These are phyloP conservation scores for Penicillium hordei DNA, from an alignment of 2,329 filamentous ascomycete genomes.

Conservation along the genomic window DNA sequence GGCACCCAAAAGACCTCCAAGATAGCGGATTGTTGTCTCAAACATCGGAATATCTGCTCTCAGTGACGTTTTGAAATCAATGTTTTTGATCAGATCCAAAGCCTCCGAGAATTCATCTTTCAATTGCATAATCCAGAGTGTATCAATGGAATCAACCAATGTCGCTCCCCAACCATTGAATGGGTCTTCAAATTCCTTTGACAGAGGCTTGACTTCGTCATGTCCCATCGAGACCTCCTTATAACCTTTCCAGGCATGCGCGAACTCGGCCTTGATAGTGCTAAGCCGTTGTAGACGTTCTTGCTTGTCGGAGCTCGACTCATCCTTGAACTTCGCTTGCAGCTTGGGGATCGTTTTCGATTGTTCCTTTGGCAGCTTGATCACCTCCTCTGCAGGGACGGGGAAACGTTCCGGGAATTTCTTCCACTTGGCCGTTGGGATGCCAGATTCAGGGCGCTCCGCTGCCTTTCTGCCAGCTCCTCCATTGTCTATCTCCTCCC, in stretches of 20 bases:
- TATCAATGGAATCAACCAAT: conserved; percentile 77
- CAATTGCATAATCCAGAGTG: conserved; percentile 82
- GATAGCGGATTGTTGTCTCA: conserved; percentile 86
- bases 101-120: conserved; percentile 78
- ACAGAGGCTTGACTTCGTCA: conserved; percentile 78
- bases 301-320: conserved; percentile 59
- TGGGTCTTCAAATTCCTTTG: conserved; percentile 67
- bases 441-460: conserved; percentile 24
- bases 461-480: conserved; percentile 39
- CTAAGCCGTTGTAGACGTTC: conserved; percentile 65
- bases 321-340: conserved; percentile 68
- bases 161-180: conserved; percentile 93
- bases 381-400: conserved; percentile 67
- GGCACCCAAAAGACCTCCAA: conserved; percentile 80
- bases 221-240: conserved; percentile 76
- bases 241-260: conserved; percentile 80
- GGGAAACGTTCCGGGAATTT: conserved; percentile 77
- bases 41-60: conserved; percentile 79
- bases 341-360: conserved; percentile 72
- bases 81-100: conserved; percentile 64
- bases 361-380: conserved; percentile 70
- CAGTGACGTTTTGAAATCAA: conserved; percentile 77
- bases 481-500: conserved; percentile 29
- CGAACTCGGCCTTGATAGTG: conserved; percentile 70
- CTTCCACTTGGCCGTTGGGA: conserved; percentile 64